Base-by-base conservation (phyloP, 352 stramenopile genomes). In the Phytophthora idaei region DNA sequence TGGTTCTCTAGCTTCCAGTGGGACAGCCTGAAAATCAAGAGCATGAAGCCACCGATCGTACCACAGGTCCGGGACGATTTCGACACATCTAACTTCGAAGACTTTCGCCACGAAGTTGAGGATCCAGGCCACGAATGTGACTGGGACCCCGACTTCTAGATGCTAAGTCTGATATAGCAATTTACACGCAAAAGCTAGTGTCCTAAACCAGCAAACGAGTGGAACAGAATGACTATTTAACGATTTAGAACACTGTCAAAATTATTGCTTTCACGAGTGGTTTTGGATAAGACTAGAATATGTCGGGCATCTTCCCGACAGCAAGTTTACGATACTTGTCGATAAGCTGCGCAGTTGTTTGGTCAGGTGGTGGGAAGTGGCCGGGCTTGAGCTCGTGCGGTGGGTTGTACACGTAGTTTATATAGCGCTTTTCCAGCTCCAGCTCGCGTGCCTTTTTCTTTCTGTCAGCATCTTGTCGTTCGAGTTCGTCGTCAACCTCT, bases 251-350 rank as follows among this genome's bases (percentile, higher is more conserved):
- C 29, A 8, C 7, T 34, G 29, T 34, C 7, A 34, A 61, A 54
- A 34, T 48, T 4, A 7, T 45, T 29, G 7, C 29, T 42, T 31
- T 49, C 11, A 32, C 2, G 42, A 39, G 36, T 8, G 25, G 21
- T 21, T 41, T 45, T 31, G 11, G 31, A 28, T 15, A 2, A 21
- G n/a, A 64, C 48, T 72, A 69, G 36, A 67, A 59, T 10, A 37
- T 37, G 42, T 75, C 65, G 1, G 81, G 80, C 37, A 90, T 48
- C 49, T 87, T 90, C 28, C 87, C 83, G 0, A 92, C 83, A 15
- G 87, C 80, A 17, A 95, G 83, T 68, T 93, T 95, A 8, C 85
- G 76, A 59, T 90, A 93, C 46, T 93, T 95, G 41, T 92, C 81
- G 44, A 95, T 88, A 45, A 92, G 71, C 39, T 93, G 80, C 1